A percentile compares a stretch with the other conserved stretches of the same genome.
Conservation (phyloP, 1,284 basidiomycete genomes). For the Bjerkandera adusta region DNA sequence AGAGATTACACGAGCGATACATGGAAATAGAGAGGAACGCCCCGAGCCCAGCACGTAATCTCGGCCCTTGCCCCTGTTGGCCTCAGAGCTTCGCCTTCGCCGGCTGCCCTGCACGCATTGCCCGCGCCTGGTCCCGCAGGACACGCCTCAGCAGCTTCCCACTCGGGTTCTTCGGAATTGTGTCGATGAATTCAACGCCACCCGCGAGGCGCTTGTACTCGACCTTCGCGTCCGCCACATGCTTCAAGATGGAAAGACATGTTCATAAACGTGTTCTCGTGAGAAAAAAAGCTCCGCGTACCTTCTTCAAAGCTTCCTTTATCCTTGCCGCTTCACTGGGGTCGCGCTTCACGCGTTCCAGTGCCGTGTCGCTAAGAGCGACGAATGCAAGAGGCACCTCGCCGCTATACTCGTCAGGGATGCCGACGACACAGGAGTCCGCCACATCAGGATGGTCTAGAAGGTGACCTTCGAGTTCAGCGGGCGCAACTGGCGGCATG, state of each 20-base stretch:
- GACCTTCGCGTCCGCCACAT: slow-evolving; percentile 22
- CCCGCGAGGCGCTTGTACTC: slow-evolving; percentile 22
- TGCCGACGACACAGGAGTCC: slow-evolving; percentile 73
- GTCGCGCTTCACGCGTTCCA: slow-evolving; percentile 35
- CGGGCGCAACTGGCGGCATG: slow-evolving; percentile 36
- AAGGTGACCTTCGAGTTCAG: slow-evolving; percentile 52
- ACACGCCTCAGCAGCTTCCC: slow-evolving; percentile 20
- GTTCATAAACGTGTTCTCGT: neutral
- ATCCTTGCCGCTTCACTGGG: slow-evolving; percentile 33
- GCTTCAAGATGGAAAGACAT: slow-evolving; percentile 10
- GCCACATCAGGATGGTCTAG: slow-evolving; percentile 68
- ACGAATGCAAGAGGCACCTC: slow-evolving; percentile 77
- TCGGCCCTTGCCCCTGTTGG: too few species aligned
- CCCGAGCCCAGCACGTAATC: too few species aligned
- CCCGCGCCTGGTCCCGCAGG: slow-evolving; percentile 10
- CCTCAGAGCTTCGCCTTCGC: slow-evolving; percentile 11
- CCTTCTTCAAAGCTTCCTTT: slow-evolving; percentile 23
- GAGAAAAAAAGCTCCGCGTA: slow-evolving; percentile 8
- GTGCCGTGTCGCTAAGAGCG: slow-evolving; percentile 47
- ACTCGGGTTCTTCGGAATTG: slow-evolving; percentile 22
- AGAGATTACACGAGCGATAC: neutral
- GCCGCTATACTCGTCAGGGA: slow-evolving; percentile 77
- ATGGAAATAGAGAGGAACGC: neutral
- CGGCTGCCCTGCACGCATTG: slow-evolving; percentile 2
- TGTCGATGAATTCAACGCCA: slow-evolving; percentile 21